Evolutionary conservation across 2,329 filamentous ascomycete genomes (phyloP).

Genomic region (Aureobasidium pullulans): DNA sequence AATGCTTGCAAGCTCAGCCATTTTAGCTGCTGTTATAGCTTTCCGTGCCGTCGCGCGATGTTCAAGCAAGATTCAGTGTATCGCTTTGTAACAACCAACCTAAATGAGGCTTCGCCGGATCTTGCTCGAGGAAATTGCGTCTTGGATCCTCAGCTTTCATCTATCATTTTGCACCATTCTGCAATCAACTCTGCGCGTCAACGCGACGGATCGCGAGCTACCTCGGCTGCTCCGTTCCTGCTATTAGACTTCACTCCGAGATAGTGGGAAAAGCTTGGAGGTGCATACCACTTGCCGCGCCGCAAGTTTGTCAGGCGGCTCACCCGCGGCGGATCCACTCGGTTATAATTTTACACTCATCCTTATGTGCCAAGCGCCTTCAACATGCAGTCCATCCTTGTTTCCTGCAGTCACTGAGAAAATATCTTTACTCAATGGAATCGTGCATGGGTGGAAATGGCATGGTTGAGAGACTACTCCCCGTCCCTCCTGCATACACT

Average conservation of each 20-base stretch:
- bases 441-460: slow-evolving; percentile 6
- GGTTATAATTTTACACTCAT: not conserved
- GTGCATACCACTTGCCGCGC: not conserved
- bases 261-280: not conserved
- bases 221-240: not conserved
- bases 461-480: not conserved
- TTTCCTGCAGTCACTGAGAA: not conserved
- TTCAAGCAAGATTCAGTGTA: not conserved
- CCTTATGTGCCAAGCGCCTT: not conserved
- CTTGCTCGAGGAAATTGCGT: not conserved
- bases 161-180: not conserved
- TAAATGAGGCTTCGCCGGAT: not conserved
- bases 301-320: slow-evolving; percentile 1
- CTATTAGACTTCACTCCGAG: not conserved
- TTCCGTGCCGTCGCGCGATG: not conserved
- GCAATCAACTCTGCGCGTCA: not conserved
- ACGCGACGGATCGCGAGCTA: not conserved
- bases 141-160: slow-evolving; percentile 10
- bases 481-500: slow-evolving; percentile 6
- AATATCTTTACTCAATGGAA: not conserved
- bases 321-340: slow-evolving; percentile 2
- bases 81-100: not conserved
- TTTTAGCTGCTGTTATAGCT: not conserved
- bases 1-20: not conserved
- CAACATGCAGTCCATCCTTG: not conserved